Percentiles rank a stretch among this genome's conserved stretches.
Conservation (phyloP, 179 eudicot genomes). For the Sideroxylon spinosum region DNA sequence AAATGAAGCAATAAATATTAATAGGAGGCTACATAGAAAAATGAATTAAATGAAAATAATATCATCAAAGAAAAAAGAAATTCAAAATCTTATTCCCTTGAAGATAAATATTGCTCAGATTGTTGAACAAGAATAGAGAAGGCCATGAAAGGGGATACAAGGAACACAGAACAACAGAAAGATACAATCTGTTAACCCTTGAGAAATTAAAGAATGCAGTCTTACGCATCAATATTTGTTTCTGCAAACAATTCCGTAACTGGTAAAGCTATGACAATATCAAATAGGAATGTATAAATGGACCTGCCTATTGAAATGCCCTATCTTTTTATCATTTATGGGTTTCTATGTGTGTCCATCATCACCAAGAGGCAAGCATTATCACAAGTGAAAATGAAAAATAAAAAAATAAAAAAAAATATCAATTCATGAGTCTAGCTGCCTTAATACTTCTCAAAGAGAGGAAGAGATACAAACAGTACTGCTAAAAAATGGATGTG, state of each 20-base stretch:
- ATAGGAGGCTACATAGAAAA: background rate
- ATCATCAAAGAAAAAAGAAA: background rate
- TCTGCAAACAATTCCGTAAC: background rate
- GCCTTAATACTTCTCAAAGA: background rate
- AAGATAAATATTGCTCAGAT: background rate
- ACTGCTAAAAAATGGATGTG: background rate
- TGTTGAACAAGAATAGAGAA: background rate
- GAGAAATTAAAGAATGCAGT: background rate
- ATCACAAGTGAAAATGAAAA: background rate
- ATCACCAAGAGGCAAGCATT: background rate
- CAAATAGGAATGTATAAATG: background rate
- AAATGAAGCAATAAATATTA: background rate
- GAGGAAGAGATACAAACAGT: background rate
- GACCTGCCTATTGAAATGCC: constrained; percentile 9
- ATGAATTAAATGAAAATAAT: background rate
- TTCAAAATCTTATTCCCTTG: background rate
- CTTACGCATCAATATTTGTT: background rate
- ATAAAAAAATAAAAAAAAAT: background rate
- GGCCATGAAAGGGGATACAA: background rate
- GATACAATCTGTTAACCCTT: background rate
- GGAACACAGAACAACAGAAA: background rate
- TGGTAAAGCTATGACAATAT: background rate
- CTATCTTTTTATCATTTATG: background rate
- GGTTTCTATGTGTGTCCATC: background rate
- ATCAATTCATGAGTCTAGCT: background rate